These are phyloP conservation scores for Aristolochia fimbriata DNA, from an alignment of 164 flowering plant genomes.

Conservation along the genomic window DNA sequence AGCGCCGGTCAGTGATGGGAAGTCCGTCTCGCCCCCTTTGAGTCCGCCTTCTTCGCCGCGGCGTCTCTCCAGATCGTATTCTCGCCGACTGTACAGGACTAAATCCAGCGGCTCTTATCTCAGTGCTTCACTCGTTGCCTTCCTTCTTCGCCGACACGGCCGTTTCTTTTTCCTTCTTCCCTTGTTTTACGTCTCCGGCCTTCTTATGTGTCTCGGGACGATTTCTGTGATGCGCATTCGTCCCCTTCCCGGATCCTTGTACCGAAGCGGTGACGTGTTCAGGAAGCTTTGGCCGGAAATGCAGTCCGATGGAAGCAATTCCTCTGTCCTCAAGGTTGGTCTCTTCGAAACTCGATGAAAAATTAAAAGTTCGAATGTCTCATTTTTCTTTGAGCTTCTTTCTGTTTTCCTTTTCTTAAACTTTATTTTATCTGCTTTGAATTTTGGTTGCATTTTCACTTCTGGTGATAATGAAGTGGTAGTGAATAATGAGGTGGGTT, in stretches of 20 bases:
- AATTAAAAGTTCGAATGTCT: too few species aligned
- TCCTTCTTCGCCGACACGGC: conserved; percentile 20
- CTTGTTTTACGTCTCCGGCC: conserved; percentile 40
- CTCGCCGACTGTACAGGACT: conserved; percentile 30
- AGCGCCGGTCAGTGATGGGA: conserved; percentile 12
- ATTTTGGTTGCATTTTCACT: too few species aligned
- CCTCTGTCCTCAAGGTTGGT: conserved; percentile 48
- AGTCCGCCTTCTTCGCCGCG: conserved; percentile 45
- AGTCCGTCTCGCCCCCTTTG: conserved; percentile 23
- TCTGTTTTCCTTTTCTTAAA: too few species aligned
- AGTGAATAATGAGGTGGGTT: too few species aligned
- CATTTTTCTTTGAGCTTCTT: background rate
- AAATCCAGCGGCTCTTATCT: conserved; percentile 16
- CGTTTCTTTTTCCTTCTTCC: conserved; percentile 46
- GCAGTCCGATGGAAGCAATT: conserved; percentile 35
- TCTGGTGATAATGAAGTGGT: too few species aligned
- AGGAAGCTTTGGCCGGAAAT: conserved; percentile 52
- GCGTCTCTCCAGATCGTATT: conserved; percentile 15
- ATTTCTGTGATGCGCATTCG: conserved; percentile 32
- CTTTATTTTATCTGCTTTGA: too few species aligned
- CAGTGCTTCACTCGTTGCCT: conserved; percentile 3
- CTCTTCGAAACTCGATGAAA: background rate
- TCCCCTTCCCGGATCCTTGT: conserved; percentile 63
- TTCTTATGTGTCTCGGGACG: conserved; percentile 48
- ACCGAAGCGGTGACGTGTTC: conserved; percentile 58